Percentiles rank a stretch among this genome's conserved stretches.
These are phyloP conservation scores for Limnanthes douglasii DNA, from an alignment of 345 rosid species.

Conservation along the genomic window DNA sequence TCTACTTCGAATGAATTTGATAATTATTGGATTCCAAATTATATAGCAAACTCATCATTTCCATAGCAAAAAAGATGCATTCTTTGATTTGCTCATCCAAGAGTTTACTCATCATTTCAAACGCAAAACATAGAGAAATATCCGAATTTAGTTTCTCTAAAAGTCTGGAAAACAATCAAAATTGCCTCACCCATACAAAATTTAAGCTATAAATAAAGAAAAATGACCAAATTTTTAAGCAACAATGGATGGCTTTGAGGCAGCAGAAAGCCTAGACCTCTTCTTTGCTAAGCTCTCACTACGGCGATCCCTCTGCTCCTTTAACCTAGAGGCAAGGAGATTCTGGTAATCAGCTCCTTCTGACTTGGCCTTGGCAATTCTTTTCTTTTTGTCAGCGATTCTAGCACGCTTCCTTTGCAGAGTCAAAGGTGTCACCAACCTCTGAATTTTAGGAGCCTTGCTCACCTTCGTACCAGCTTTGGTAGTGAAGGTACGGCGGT, in stretches of 20 bases:
- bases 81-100: too few relatives aligned
- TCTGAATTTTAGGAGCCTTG: conserved; percentile 84
- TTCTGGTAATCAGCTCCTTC: conserved; percentile 85
- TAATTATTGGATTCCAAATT: too few relatives aligned
- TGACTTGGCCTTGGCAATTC: conserved; percentile 63
- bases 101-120: too few relatives aligned
- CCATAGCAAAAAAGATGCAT: too few relatives aligned
- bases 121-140: too few relatives aligned
- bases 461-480: conserved; percentile 80
- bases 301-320: conserved; percentile 60
- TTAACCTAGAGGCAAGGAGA: conserved; percentile 75
- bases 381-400: conserved; percentile 72
- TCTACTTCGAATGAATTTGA: too few relatives aligned
- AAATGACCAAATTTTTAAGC: too few relatives aligned
- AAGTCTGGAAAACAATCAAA: too few relatives aligned
- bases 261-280: conserved; percentile 72
- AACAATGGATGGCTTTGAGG: conserved; percentile 50
- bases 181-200: too few relatives aligned
- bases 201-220: too few relatives aligned
- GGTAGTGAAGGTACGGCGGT: conserved; percentile 59
- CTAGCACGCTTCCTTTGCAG: conserved; percentile 73
- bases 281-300: conserved; percentile 89
- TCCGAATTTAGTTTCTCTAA: too few relatives aligned
- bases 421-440: conserved; percentile 78
- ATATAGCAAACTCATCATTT: too few relatives aligned